Evolutionary conservation across 345 rosid species (phyloP).

Genomic region (Eucalyptus erythrocorys): DNA sequence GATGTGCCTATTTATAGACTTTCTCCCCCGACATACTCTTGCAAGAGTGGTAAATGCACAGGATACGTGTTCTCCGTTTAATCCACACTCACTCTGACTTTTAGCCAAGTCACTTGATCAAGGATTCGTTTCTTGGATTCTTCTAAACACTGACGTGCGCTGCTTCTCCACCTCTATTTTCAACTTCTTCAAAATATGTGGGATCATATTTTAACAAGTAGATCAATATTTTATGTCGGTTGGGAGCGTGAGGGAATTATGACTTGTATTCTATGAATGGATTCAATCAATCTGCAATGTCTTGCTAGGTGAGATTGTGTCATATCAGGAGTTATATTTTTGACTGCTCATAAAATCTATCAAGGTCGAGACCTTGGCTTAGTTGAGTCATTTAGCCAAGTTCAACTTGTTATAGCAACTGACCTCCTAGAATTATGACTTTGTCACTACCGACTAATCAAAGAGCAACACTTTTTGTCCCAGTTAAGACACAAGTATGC

Average conservation of each 20-base stretch:
- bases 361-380: background rate
- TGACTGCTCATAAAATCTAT: background rate
- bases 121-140: background rate
- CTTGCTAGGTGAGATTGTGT: background rate
- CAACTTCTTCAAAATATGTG: background rate
- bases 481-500: background rate
- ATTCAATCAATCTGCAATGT: background rate
- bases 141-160: background rate
- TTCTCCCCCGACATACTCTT: background rate
- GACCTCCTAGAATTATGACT: background rate
- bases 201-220: background rate
- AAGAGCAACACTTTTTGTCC: background rate
- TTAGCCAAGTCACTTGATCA: background rate
- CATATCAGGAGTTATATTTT: background rate
- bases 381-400: background rate
- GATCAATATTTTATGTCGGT: background rate
- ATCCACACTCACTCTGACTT: background rate
- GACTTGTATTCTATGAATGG: background rate
- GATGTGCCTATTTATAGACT: background rate
- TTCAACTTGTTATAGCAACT: background rate
- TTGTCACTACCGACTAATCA: background rate
- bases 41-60: background rate
- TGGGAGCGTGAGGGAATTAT: background rate
- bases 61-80: background rate
- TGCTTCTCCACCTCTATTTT: background rate